Evolutionary conservation across 2,329 filamentous ascomycete genomes (phyloP).

Genomic region (Aspergillus vadensis): DNA sequence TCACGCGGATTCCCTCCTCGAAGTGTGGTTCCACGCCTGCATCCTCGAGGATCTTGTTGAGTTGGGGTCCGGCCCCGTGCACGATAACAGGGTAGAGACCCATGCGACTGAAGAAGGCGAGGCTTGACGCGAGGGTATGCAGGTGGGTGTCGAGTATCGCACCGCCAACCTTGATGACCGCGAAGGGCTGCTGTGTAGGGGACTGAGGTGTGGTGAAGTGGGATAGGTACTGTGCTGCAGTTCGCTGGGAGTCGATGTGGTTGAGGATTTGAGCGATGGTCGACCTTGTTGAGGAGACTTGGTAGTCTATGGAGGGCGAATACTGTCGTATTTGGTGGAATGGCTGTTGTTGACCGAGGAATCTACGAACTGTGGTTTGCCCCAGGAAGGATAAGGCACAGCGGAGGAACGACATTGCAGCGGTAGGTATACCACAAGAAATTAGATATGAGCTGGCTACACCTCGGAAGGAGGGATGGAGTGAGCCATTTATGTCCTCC

Average conservation of each 20-base stretch:
- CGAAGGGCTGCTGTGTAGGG: conserved; percentile 85
- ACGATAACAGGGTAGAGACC: conserved; percentile 94
- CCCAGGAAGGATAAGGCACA: background rate
- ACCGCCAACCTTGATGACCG: conserved; percentile 96
- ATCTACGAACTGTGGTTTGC: background rate
- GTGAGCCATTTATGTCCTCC: too few relatives aligned
- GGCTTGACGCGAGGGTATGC: conserved; percentile 82
- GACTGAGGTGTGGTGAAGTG: conserved; percentile 82
- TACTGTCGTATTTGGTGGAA: conserved; percentile 37
- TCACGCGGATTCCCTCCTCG: conserved; percentile 93
- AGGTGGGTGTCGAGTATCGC: conserved; percentile 94
- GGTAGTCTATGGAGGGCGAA: conserved; percentile 48
- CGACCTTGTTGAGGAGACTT: conserved; percentile 66
- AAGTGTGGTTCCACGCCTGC: conserved; percentile 94
- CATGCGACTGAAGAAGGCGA: conserved; percentile 92
- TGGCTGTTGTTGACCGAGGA: background rate
- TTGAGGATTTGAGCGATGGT: conserved; percentile 88
- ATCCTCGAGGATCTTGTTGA: conserved; percentile 86
- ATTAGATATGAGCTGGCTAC: too few relatives aligned
- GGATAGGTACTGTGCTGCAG: conserved; percentile 95
- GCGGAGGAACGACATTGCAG: background rate
- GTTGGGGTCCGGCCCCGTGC: conserved; percentile 90
- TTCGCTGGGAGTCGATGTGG: conserved; percentile 92
- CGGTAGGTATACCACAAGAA: too few relatives aligned
- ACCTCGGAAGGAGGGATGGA: too few relatives aligned